phyloP scores from a whole-genome alignment of 495 filamentous ascomycete genomes.

The Daldinia grandis region DNA sequence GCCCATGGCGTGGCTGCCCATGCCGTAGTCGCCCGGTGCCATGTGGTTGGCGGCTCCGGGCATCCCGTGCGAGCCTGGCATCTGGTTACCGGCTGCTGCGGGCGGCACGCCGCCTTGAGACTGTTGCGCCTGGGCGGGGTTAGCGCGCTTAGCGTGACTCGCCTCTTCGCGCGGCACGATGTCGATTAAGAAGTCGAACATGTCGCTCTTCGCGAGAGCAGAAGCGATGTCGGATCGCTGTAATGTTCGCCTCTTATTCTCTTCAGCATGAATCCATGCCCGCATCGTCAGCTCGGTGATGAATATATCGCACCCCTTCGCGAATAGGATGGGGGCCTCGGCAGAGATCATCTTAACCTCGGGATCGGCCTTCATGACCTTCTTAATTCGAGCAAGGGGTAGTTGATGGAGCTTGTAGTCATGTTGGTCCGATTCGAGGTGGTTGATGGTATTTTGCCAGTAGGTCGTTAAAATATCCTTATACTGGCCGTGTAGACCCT shows the following conservation, averaged over 20 bases:
- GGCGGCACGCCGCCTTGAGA: slow-evolving; percentile 55
- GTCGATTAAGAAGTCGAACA: slow-evolving; percentile 99
- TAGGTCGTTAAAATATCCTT: slow-evolving; percentile 97
- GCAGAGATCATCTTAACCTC: slow-evolving; percentile 99
- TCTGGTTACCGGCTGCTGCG: slow-evolving; percentile 59
- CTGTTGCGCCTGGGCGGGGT: slow-evolving; percentile 60
- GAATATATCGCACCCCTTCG: slow-evolving; percentile 99
- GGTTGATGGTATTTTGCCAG: slow-evolving; percentile 97
- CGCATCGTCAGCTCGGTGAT: slow-evolving; percentile 99
- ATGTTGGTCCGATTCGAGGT: slow-evolving; percentile 92
- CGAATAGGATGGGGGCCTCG: slow-evolving; percentile 96
- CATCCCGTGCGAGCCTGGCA: slow-evolving; percentile 69
- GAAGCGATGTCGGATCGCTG: slow-evolving; percentile 97
- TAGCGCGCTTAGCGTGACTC: slow-evolving; percentile 77
- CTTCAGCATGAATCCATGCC: slow-evolving; percentile 99
- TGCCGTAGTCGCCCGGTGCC: slow-evolving; percentile 71
- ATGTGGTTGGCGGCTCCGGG: slow-evolving; percentile 70
- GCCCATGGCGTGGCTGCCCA: slow-evolving; percentile 67
- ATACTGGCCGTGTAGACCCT: slow-evolving; percentile 91
- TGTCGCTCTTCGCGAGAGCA: slow-evolving; percentile 94
- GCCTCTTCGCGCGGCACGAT: slow-evolving; percentile 97
- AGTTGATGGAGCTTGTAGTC: slow-evolving; percentile 98
- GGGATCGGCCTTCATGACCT: slow-evolving; percentile 99
- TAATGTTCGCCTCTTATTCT: slow-evolving; percentile 95
- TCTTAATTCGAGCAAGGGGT: slow-evolving; percentile 96